Evolutionary conservation across 768 basidiomycete species (phyloP), one percentile per base, ranked within the genome.

Genomic region (Suillus luteus): DNA sequence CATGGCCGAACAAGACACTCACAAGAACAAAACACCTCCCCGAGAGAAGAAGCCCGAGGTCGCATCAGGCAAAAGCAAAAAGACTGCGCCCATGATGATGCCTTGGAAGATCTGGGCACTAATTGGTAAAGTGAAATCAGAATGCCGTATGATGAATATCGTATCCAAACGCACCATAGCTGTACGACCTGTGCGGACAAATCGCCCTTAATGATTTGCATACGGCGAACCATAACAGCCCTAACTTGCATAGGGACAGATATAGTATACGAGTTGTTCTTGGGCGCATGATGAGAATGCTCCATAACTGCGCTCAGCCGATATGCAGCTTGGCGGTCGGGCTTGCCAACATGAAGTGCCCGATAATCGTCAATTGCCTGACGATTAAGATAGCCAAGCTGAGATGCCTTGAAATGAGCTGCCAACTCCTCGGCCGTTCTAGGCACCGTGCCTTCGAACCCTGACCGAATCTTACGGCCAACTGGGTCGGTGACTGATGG

Each of bases 1-100:
- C 10, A 24, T 24, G 17, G 17, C 24, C 7, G 57, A 58, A 58
- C 17, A 40, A 41, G 24, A 27, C 33, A 76, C 84, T 40, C 71
- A 88, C 83, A 92, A 91, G 82, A 90, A 93, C 22, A 94, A 78
- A 27, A 89, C 80, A 76, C 91, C 87, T 46, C 90, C 91, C 22
- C 92, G 84, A n/a, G 88, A 86, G 60, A 67, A 70, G 61, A 66
- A 75, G n/a, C 62, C 60, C 19, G 51, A 58, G 2, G 84, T 83
- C 38, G 68, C 72, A 44, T 70, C 66, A 0, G 76, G 68, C 31
- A 81, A 62, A 14, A 73, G 71, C 65, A 80, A 79, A 75, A 83
- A 86, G 35, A 83, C 75, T 1, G 78, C 79, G 38, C 72, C 74
- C 11, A 64, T 58, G 51, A 75, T 59, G 38, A 75, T 14, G 0